A percentile compares a stretch with the other conserved stretches of the same genome.
Conservation (phyloP, 176 grass and related monocot genomes). For the Bolboschoenus planiculmis region DNA sequence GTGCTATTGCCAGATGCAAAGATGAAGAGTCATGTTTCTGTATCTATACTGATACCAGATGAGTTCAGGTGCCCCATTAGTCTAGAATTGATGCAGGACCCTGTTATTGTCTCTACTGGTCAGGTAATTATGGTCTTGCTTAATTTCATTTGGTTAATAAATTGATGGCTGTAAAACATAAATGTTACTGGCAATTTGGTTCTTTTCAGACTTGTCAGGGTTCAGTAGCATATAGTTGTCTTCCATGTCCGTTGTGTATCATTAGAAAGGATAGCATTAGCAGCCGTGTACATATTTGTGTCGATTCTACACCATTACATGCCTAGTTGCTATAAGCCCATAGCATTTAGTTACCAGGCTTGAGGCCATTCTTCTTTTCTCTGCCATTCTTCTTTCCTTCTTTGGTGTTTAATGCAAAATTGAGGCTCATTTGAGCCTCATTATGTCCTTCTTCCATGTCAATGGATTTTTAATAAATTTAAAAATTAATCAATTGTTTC, state of each 20-base stretch:
- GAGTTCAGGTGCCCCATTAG: constrained; percentile 94
- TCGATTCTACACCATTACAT: constrained; percentile 5
- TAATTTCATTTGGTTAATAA: background rate
- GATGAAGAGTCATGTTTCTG: constrained; percentile 8
- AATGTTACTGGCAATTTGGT: background rate
- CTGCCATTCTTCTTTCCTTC: background rate
- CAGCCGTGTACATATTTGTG: background rate
- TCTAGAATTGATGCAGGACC: constrained; percentile 91
- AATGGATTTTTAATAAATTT: constrained; percentile 13
- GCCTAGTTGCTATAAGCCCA: background rate
- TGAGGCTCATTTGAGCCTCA: background rate
- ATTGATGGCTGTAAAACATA: background rate
- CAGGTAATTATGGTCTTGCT: constrained; percentile 19
- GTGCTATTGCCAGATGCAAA: constrained; percentile 14
- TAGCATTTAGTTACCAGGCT: background rate
- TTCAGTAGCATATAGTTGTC: background rate
- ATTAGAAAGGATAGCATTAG: background rate
- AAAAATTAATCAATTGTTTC: constrained; percentile 1
- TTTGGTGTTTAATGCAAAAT: background rate
- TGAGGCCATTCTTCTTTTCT: background rate
- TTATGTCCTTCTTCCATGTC: background rate
- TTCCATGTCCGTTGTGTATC: background rate
- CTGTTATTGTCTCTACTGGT: constrained; percentile 71
- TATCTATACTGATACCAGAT: constrained; percentile 49
- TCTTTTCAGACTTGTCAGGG: background rate